Conservation (phyloP, 805 yeast genomes). For the Ogataea henricii region DNA sequence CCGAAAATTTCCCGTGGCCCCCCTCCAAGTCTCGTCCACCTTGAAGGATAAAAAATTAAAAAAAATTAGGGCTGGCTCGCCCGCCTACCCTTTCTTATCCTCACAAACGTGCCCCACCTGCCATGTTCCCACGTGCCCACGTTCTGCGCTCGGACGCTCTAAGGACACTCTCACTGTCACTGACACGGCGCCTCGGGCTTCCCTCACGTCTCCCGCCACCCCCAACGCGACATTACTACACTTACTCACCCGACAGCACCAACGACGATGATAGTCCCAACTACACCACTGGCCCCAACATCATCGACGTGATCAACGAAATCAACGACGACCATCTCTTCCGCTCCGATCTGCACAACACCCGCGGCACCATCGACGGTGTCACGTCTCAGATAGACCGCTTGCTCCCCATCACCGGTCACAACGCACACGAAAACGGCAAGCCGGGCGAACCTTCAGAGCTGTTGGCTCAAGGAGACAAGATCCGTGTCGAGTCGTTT, state of each 20-base stretch:
- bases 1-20: neutral
- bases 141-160: neutral
- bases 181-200: neutral
- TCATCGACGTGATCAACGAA: constrained; percentile 30
- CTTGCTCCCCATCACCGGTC: constrained; percentile 13
- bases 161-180: neutral
- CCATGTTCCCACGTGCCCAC: no score
- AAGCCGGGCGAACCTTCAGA: constrained; percentile 1
- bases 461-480: constrained; percentile 14
- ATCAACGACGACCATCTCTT: constrained; percentile 31
- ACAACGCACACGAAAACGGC: neutral
- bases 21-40: neutral
- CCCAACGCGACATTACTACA: constrained; percentile 1
- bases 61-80: neutral
- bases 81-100: neutral
- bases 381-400: constrained; percentile 16
- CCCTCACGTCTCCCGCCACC: neutral
- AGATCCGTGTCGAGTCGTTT: constrained; percentile 36
- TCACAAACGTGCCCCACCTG: neutral
- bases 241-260: constrained; percentile 2
- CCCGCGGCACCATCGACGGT: constrained; percentile 8
- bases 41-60: neutral
- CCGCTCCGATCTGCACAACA: constrained; percentile 15
- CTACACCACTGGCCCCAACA: constrained; percentile 28
- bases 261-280: constrained; percentile 13